phyloP scores from a whole-genome alignment of 2,329 filamentous ascomycete genomes.

The Orbilia brochopaga region DNA sequence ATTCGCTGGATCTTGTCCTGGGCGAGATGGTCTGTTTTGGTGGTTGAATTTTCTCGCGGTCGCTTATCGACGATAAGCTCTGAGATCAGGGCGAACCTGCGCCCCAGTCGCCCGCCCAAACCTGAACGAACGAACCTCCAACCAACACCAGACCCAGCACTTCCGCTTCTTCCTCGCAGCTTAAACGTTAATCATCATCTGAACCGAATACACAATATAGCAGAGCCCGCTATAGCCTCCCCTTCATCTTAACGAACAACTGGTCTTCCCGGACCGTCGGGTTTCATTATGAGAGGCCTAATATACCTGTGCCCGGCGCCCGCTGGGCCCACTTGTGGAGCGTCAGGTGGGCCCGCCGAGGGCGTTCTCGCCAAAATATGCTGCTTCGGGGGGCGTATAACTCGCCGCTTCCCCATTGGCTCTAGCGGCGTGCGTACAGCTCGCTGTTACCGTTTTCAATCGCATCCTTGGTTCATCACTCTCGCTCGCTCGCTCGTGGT shows the following conservation, averaged over 20 bases:
- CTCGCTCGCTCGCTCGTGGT: not conserved
- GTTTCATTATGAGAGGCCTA: conserved; percentile 46
- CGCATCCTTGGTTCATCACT: not conserved
- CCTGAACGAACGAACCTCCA: no score
- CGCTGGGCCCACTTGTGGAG: not conserved
- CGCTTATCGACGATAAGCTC: conserved; percentile 48
- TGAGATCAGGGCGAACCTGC: conserved; percentile 21
- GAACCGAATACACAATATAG: not conserved
- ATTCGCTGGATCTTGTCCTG: conserved; percentile 4
- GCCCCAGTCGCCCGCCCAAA: no score
- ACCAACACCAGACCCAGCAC: conserved; percentile 1
- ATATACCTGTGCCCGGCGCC: conserved; percentile 23
- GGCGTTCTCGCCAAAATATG: conserved; percentile 34
- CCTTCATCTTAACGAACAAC: conserved; percentile 49
- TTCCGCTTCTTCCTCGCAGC: not conserved
- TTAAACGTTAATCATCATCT: not conserved
- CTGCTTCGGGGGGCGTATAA: conserved; percentile 27
- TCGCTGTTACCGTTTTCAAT: conserved; percentile 9
- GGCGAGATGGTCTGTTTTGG: conserved; percentile 12
- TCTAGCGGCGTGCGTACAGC: conserved; percentile 3
- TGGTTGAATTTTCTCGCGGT: conserved; percentile 8
- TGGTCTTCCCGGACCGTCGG: conserved; percentile 36
- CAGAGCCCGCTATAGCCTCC: conserved; percentile 35
- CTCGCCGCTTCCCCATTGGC: conserved; percentile 16
- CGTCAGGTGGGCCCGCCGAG: conserved; percentile 15